A percentile compares a stretch with the other conserved stretches of the same genome.
phyloP scores from a whole-genome alignment of 805 yeast species.

The Suhomyces faveliae region DNA sequence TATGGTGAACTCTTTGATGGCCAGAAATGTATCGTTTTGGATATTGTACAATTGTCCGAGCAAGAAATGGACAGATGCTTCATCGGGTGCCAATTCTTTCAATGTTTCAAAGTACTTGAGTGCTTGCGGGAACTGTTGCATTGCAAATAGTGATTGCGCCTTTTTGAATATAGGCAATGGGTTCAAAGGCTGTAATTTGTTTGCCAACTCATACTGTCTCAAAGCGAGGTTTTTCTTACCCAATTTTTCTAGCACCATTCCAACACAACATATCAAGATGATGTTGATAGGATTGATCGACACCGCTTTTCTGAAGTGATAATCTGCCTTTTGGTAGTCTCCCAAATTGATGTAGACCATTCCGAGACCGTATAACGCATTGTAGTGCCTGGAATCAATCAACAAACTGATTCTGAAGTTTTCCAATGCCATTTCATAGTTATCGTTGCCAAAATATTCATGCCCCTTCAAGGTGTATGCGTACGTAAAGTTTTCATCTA shows the following conservation, averaged over 20 bases:
- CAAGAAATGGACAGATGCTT: conserved; percentile 87
- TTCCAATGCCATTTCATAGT: conserved; percentile 83
- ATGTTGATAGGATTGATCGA: conserved; percentile 88
- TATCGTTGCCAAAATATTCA: conserved; percentile 83
- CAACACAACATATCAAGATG: conserved; percentile 87
- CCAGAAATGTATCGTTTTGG: conserved; percentile 69
- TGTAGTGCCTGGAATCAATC: conserved; percentile 80
- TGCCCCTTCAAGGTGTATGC: conserved; percentile 94
- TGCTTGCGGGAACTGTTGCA: conserved; percentile 72
- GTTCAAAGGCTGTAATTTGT: conserved; percentile 77
- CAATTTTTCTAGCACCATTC: conserved; percentile 83
- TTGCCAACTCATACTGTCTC: conserved; percentile 78
- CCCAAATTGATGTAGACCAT: conserved; percentile 89
- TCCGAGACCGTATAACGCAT: conserved; percentile 94
- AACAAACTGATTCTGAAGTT: conserved; percentile 77
- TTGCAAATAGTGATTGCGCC: conserved; percentile 73
- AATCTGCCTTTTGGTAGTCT: conserved; percentile 77
- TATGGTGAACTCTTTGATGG: conserved; percentile 80
- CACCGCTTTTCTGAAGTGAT: conserved; percentile 83
- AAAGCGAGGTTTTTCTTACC: conserved; percentile 70
- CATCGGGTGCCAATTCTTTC: conserved; percentile 83
- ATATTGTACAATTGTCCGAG: conserved; percentile 84
- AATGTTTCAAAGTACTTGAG: conserved; percentile 71
- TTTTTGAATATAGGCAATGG: conserved; percentile 86
- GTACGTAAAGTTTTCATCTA: conserved; percentile 72